Conservation (phyloP, 371 early-diverging fungal genomes). For the Parasitella parasitica region DNA sequence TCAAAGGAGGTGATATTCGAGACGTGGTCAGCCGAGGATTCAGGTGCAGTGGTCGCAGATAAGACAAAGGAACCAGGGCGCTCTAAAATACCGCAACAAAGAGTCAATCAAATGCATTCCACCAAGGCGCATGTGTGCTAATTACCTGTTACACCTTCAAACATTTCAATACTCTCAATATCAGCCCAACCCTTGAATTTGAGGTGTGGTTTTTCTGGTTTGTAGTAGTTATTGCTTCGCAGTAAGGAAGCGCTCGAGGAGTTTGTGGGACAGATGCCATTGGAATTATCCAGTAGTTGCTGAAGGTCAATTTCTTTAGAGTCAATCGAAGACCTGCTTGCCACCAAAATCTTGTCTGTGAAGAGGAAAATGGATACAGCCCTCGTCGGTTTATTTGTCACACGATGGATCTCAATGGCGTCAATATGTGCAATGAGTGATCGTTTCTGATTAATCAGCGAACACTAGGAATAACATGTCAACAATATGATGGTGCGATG, state of each 20-base stretch:
- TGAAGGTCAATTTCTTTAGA: constrained; percentile 18
- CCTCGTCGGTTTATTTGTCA: constrained; percentile 33
- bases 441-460: constrained; percentile 42
- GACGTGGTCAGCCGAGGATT: constrained; percentile 8
- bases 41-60: constrained; percentile 16
- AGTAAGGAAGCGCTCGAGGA: not conserved
- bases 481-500: not conserved
- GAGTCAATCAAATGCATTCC: no score
- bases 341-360: constrained; percentile 45
- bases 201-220: constrained; percentile 9
- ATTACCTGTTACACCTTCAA: constrained; percentile 38
- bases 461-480: constrained; percentile 21
- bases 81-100: no score
- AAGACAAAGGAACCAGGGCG: constrained; percentile 34
- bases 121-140: no score
- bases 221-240: not conserved
- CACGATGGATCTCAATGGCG: constrained; percentile 42
- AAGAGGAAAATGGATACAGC: constrained; percentile 47
- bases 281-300: not conserved
- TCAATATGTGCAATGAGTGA: constrained; percentile 41
- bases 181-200: constrained; percentile 53
- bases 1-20: constrained; percentile 30
- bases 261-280: not conserved
- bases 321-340: constrained; percentile 39
- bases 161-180: constrained; percentile 43